Evolutionary conservation across 1,284 basidiomycete species (phyloP).

Genomic region (Cutaneotrichosporon cyanovorans): DNA sequence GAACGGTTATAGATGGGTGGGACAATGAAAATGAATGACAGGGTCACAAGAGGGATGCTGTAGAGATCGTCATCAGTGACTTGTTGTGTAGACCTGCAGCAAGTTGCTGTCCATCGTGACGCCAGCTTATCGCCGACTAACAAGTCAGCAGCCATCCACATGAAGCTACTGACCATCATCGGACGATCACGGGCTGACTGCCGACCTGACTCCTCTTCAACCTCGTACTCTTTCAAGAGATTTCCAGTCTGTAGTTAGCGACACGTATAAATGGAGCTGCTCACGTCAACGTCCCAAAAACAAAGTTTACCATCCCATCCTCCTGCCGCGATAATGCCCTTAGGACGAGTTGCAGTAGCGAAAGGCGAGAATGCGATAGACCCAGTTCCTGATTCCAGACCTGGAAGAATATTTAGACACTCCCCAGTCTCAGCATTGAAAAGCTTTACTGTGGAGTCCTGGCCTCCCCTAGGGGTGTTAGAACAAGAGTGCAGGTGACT

Average conservation of each 20-base stretch:
- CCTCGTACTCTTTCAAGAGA: constrained; percentile 22
- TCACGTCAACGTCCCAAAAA: constrained; percentile 37
- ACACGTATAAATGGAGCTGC: constrained; percentile 5
- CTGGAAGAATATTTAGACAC: constrained; percentile 25
- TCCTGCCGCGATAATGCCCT: constrained; percentile 33
- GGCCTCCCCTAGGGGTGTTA: constrained; percentile 26
- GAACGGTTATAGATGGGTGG: not conserved
- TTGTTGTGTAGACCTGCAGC: constrained; percentile 38
- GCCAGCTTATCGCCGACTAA: constrained; percentile 35
- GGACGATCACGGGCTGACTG: constrained; percentile 25
- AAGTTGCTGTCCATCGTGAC: constrained; percentile 35
- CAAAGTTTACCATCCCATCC: constrained; percentile 35
- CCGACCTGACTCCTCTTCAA: constrained; percentile 27
- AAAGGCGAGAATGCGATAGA: constrained; percentile 36
- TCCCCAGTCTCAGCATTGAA: constrained; percentile 34
- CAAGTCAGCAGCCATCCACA: not conserved
- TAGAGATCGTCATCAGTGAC: constrained; percentile 27
- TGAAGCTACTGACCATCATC: constrained; percentile 26
- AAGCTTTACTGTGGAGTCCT: constrained; percentile 39
- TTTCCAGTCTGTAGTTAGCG: constrained; percentile 22
- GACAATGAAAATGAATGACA: not conserved
- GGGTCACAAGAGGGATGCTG: constrained; percentile 17
- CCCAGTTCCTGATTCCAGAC: constrained; percentile 34
- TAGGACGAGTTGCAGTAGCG: constrained; percentile 9
- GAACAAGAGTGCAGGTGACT: not conserved